These are phyloP conservation scores for Phaffia rhodozyma DNA, from an alignment of 1,284 basidiomycete genomes.

Conservation along the genomic window DNA sequence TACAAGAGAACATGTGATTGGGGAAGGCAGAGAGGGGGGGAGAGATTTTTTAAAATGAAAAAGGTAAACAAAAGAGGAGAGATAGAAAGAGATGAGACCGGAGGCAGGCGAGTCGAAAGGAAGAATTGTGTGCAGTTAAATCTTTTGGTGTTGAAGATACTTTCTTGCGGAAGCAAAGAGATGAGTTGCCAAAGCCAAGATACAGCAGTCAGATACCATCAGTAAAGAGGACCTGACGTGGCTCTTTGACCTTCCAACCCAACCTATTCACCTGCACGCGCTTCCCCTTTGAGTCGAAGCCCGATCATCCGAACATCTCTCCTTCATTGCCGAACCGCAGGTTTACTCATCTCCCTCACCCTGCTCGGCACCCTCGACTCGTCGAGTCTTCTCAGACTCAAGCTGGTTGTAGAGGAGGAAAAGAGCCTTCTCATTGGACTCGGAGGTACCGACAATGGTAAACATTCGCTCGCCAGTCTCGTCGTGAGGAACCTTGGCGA, in stretches of 20 bases:
- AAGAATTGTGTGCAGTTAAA: background rate
- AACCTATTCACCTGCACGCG: no score
- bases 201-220: no score
- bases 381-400: slow-evolving; percentile 87
- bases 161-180: background rate
- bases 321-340: background rate
- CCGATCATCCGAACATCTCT: no score
- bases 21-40: no score
- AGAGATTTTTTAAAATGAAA: background rate
- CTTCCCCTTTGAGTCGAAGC: no score
- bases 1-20: no score
- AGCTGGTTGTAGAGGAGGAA: slow-evolving; percentile 95
- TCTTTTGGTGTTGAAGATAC: background rate
- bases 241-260: no score
- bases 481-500: slow-evolving; percentile 96
- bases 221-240: no score
- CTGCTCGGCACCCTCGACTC: slow-evolving; percentile 43
- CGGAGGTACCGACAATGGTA: slow-evolving; percentile 91
- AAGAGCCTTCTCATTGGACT: slow-evolving; percentile 90
- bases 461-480: slow-evolving; percentile 99
- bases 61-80: background rate
- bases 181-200: no score
- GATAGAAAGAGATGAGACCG: background rate
- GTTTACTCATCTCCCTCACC: background rate
- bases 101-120: background rate